Evolutionary conservation across 129 eudicot species (phyloP).

Genomic region (Dittrichia graveolens): DNA sequence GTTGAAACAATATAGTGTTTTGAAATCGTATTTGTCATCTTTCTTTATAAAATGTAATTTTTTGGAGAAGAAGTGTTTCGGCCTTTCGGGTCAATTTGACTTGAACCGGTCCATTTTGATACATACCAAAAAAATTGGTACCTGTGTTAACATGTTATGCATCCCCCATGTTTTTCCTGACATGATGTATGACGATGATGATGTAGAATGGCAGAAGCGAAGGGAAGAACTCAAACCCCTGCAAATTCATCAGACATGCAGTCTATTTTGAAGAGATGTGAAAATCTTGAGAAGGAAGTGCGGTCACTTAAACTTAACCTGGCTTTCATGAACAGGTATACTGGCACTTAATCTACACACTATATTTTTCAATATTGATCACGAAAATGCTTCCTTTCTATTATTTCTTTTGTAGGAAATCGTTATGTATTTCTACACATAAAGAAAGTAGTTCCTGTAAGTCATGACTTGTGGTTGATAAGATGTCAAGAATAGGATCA

Average conservation of each 20-base stretch:
- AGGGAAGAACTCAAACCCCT: conserved; percentile 74
- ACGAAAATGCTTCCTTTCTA: too few species aligned
- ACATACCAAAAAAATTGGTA: not conserved
- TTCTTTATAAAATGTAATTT: not conserved
- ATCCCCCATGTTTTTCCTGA: not conserved
- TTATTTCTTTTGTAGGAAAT: too few species aligned
- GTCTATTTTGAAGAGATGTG: conserved; percentile 72
- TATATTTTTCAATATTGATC: not conserved
- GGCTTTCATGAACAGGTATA: conserved; percentile 88
- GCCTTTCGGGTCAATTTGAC: not conserved
- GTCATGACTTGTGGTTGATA: too few species aligned
- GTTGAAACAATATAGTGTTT: not conserved
- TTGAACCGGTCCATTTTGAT: not conserved
- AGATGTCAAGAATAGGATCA: too few species aligned
- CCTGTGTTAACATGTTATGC: not conserved
- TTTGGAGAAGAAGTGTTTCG: too few species aligned
- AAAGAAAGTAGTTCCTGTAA: too few species aligned
- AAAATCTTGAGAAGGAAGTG: conserved; percentile 91
- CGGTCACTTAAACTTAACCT: conserved; percentile 81
- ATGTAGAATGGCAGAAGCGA: conserved; percentile 93
- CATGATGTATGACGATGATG: conserved; percentile 8
- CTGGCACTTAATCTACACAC: not conserved
- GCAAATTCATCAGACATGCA: conserved; percentile 79
- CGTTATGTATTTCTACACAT: too few species aligned
- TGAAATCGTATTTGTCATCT: not conserved